Base-by-base conservation (phyloP, 345 rosid genomes). In the Gossypium mustelinum region DNA sequence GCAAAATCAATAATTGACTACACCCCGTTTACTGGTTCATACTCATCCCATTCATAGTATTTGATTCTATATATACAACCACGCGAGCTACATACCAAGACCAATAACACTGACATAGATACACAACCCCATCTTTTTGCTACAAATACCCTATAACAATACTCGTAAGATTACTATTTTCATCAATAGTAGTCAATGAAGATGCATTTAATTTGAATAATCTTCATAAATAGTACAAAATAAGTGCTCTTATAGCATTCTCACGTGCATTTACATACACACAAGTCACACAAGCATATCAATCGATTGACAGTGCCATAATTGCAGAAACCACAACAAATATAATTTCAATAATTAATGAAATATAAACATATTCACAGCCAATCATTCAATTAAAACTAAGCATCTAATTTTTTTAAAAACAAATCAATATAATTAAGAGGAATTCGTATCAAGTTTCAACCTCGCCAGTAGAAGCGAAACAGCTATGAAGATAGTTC, bases 401-500 rank as follows among this genome's bases (percentile, higher is more conserved):
- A 17, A 51, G 45, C 16, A 16, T 51, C 7, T 20, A 50, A 27
- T 25, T 59, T 59, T 34, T 34, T 34, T 0, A 34, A 5, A 34
- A 34, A 60, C 13, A 27, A 60, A 25, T 25, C 7, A 60, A 25
- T 25, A 29, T 4, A 69, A 3, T 27, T 50, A 69, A 16, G 22
- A 70, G 24, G 52, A 14, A 11, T 11, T 68, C 41, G 41, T 34
- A 34, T 34, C 1, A 34, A 34, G 41, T 24, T 43, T 22, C 48
- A 61, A 94, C 98, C 98, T 93, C 99, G 76, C 93, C 91, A 7
- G 90, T 80, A 59, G 91, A 82, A 81, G 74, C 92, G 56, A 95
- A 95, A 76, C 91, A 89, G 73, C 70, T 87, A 58, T 93, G 91
- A 57, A 91, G 90, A 76, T 95, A 93, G 73, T 34, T 89, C 84